Evolutionary conservation across 495 filamentous ascomycete genomes (phyloP).

Genomic region (Articulospora tetracladia): DNA sequence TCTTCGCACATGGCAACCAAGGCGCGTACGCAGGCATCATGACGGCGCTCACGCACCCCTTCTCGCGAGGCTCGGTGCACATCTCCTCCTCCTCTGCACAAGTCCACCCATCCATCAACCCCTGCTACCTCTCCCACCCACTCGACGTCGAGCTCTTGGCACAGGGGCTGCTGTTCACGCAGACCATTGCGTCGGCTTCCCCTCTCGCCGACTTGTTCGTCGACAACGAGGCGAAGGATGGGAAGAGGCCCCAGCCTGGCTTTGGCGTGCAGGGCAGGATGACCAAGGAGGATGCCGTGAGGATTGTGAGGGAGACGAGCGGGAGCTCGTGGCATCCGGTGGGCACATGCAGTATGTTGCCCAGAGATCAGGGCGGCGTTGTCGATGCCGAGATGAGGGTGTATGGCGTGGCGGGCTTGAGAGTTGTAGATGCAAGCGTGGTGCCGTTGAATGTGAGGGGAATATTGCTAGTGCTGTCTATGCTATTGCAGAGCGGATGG

Average conservation of each 20-base stretch:
- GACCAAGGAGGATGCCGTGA: slow-evolving; percentile 26
- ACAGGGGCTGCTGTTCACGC: not conserved
- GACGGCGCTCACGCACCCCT: slow-evolving; percentile 27
- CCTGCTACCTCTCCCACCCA: slow-evolving; percentile 26
- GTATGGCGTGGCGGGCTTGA: slow-evolving; percentile 41
- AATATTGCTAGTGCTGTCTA: slow-evolving; percentile 50
- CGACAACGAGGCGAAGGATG: not conserved
- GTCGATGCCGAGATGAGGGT: slow-evolving; percentile 50
- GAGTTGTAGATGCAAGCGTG: slow-evolving; percentile 54
- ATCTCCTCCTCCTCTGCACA: slow-evolving; percentile 35
- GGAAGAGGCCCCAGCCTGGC: not conserved
- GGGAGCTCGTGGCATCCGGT: too few relatives aligned
- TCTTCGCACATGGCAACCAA: not conserved
- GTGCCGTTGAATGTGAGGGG: slow-evolving; percentile 42
- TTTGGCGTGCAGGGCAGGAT: slow-evolving; percentile 5
- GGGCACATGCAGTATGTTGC: slow-evolving; percentile 34
- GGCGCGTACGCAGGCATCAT: slow-evolving; percentile 4
- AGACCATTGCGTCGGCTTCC: not conserved
- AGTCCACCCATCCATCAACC: slow-evolving; percentile 42
- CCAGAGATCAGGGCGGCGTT: slow-evolving; percentile 35
- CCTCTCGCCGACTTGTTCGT: not conserved
- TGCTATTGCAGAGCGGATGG: slow-evolving; percentile 50
- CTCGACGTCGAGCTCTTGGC: slow-evolving; percentile 9
- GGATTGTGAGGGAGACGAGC: too few relatives aligned
- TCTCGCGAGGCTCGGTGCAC: slow-evolving; percentile 55